Evolutionary conservation across 306 rosid genomes (phyloP), one percentile per base, ranked within the genome.

Genomic region (Aeschynomene evenia): DNA sequence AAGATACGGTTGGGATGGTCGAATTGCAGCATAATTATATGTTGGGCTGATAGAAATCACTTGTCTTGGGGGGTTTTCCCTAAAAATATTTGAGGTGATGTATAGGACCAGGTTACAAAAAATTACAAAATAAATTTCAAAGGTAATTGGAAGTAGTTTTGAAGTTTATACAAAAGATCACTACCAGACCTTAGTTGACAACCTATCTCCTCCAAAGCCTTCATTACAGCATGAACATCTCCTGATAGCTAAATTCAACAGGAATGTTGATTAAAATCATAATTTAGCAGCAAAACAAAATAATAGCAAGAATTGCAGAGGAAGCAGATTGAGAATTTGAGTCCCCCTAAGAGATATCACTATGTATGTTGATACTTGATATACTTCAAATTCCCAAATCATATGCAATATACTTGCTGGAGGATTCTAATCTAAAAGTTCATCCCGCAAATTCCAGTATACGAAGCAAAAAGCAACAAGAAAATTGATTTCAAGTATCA

Each of bases 21-120:
- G 87, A 50, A 82, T 68, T 63, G 91, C 74, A 29, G 89, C 78
- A 73, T 83, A 87, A 57, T 93, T 93, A 78, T 88, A 90, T 4
- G 96, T 82, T 51, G 98, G 98, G 80, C 96, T 93, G 59, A 93
- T 80, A 53, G 91, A 90, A 75, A 93, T 93, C 77, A 90, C 98
- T 85, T 93, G 96, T 77, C 78, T 82, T 9, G 96, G 90, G 9
- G 97, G 96, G 58, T 88, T 93, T 82, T 88, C 96, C 95, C 98
- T 88, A 39, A 54, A 40, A 81, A 57, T 15, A 66, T 36, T 52
- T 39, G 26, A 48, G 55, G 39, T 37, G 23, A 56, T 31, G 56
- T 22, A 49, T 62, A 68, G n/a, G n/a, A n/a, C n/a, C n/a, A n/a
- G 13, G 55, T 62, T 49, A 61, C 62, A 68, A 34, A 55, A 72